Base-by-base conservation (phyloP, 768 basidiomycete genomes). In the Russula sp. region DNA sequence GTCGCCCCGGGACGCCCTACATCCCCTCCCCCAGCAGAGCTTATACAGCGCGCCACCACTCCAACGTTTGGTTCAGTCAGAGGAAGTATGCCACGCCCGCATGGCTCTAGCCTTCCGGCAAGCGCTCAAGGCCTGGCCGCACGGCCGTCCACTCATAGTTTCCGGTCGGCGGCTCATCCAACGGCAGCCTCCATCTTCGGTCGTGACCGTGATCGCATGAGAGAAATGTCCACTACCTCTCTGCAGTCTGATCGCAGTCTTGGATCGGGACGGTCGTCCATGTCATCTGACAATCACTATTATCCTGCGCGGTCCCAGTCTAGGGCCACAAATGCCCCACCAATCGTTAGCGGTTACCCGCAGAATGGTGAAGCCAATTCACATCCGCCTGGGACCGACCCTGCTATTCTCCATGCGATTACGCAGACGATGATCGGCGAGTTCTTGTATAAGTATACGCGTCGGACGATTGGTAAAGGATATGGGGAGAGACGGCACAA, bases 381-480 rank as follows among this genome's bases (percentile, higher is more conserved):
- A 24, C 52, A 69, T 1, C 49, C 66, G 34, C 68, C 57, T 44
- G 63, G 66, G 22, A 97, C 96, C 30, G 96, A 99, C 72, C 95
- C 94, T 4, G 77, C 81, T 2, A 78, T 97, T 71, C 97, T 98
- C 69, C 96, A 98, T 73, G 90, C 95, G 1, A 98, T 98, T 70
- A 99, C 97, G 18, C 96, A 98, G 80, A 97, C 95, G 26, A 99
- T 99, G 97, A 98, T 98, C 69, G 96, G 97, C 56, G 96, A 98
- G 79, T 98, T 94, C 77, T 75, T 99, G 78, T 92, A 91, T 83
- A 98, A 98, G 80, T 98, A 99, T 76, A 98, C 96, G 10, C 83
- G 96, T 57, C 83, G 85, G 62, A 77, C 90, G 20, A 85, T 98
- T 71, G 93, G 94, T 26, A 95, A 91, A 75, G 94, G 93, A 14